phyloP scores from a whole-genome alignment of 129 eudicot species.

The Flaveria ramosissima region DNA sequence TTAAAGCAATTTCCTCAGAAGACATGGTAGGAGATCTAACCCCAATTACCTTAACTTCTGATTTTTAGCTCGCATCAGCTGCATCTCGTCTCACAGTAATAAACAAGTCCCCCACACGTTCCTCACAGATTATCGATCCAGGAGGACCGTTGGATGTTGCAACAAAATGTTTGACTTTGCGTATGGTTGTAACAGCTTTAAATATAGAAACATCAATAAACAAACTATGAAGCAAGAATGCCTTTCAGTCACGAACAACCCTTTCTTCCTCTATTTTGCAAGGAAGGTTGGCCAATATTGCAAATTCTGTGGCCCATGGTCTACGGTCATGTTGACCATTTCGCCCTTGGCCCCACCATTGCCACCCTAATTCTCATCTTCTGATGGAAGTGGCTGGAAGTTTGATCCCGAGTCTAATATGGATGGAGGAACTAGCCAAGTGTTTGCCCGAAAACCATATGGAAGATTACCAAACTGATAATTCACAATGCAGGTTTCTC shows the following conservation, averaged over 20 bases:
- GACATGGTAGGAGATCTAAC: too few species aligned
- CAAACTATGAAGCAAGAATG: conserved; percentile 89
- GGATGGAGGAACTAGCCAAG: conserved; percentile 90
- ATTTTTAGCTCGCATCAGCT: too few species aligned
- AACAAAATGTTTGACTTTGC: conserved; percentile 50
- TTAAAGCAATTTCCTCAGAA: too few species aligned
- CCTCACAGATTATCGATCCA: conserved; percentile 56
- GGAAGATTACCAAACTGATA: too few species aligned
- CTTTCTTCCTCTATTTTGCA: conserved; percentile 98
- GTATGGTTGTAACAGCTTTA: conserved; percentile 80
- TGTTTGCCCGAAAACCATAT: too few species aligned
- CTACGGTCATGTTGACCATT: conserved; percentile 70
- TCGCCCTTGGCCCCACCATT: conserved; percentile 97
- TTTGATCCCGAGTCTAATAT: conserved; percentile 63
- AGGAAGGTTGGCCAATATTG: conserved; percentile 76
- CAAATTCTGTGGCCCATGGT: conserved; percentile 99
- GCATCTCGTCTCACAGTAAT: too few species aligned
- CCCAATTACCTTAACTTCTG: too few species aligned
- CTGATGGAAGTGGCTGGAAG: conserved; percentile 67
- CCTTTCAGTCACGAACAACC: conserved; percentile 89
- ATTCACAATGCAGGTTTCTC: too few species aligned
- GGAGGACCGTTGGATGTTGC: conserved; percentile 36
- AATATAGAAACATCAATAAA: conserved; percentile 80
- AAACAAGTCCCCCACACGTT: too few species aligned
- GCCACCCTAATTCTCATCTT: conserved; percentile 97